Conservation (phyloP, 1,284 basidiomycete genomes). For the Ceratobasidium sp. region DNA sequence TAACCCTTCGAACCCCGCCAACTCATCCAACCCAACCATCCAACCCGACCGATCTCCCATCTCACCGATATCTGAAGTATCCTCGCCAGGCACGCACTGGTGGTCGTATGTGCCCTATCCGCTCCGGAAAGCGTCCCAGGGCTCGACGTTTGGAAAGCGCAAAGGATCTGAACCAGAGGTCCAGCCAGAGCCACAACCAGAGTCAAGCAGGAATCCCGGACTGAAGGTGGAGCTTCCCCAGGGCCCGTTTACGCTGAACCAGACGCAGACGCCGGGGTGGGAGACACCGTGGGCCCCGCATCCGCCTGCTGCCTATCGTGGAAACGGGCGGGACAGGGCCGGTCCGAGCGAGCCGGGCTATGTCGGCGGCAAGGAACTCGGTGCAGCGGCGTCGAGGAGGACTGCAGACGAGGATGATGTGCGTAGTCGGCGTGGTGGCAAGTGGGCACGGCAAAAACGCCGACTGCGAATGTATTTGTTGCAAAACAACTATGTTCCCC, state of each 20-base stretch:
- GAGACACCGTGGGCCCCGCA: conserved; percentile 69
- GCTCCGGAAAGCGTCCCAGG: conserved; percentile 40
- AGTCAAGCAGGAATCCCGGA: conserved; percentile 45
- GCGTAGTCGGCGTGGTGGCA: conserved; percentile 47
- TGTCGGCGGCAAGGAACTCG: conserved; percentile 46
- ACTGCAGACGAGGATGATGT: conserved; percentile 45
- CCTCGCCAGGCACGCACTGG: conserved; percentile 42
- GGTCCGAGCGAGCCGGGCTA: conserved; percentile 47
- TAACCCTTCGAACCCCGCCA: conserved; percentile 42
- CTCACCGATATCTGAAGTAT: conserved; percentile 49
- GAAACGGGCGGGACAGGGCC: conserved; percentile 45
- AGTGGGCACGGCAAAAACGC: conserved; percentile 59
- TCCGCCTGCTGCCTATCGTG: conserved; percentile 42
- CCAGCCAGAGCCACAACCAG: background rate
- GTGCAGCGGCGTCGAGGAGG: conserved; percentile 46
- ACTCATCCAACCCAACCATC: conserved; percentile 48
- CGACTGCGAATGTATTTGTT: conserved; percentile 68
- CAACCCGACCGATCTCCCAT: conserved; percentile 59
- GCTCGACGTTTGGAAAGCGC: conserved; percentile 21
- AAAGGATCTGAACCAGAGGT: conserved; percentile 39
- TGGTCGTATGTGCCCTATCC: conserved; percentile 41
- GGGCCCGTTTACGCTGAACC: conserved; percentile 59
- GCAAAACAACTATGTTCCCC: conserved; percentile 73
- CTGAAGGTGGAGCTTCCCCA: conserved; percentile 43
- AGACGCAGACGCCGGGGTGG: conserved; percentile 67